These are phyloP conservation scores for Lenwebbia sp. DNA, from an alignment of 345 rosid genomes.

Conservation along the genomic window DNA sequence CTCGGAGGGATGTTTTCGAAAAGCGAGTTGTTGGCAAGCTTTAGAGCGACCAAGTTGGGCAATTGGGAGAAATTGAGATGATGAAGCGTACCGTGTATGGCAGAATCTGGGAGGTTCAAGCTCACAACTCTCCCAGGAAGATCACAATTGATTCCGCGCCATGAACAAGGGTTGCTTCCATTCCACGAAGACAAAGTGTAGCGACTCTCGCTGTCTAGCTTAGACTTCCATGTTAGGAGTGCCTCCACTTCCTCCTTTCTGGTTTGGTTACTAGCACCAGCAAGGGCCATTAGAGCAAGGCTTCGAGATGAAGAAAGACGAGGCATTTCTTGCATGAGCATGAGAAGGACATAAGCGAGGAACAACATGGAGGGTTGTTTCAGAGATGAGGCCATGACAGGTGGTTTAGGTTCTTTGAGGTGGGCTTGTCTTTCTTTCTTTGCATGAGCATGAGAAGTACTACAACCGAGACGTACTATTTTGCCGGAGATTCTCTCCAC, in stretches of 20 bases:
- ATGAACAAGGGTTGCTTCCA: background rate
- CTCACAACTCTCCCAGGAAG: background rate
- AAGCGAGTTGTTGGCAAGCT: constrained; percentile 1
- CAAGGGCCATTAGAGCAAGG: background rate
- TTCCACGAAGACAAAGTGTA: constrained; percentile 1
- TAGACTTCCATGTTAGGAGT: constrained; percentile 13
- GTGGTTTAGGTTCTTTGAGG: background rate
- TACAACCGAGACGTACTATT: no score
- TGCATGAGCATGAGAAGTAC: no score
- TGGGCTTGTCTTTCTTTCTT: no score
- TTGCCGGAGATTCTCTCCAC: no score
- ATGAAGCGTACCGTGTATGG: constrained; percentile 2
- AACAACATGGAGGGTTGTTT: background rate
- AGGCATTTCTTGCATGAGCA: background rate
- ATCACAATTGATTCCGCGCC: constrained; percentile 8
- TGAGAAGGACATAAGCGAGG: background rate
- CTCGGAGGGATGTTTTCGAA: constrained; percentile 11
- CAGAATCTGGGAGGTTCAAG: background rate
- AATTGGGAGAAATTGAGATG: constrained; percentile 7
- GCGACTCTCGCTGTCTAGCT: background rate
- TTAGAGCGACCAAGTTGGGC: background rate
- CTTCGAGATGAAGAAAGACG: background rate
- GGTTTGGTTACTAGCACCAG: no score
- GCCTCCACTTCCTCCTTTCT: constrained; percentile 4
- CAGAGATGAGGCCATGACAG: background rate